A percentile compares a stretch with the other conserved stretches of the same genome.
These are phyloP conservation scores for Hirsutella thompsonii DNA, from an alignment of 2,329 filamentous ascomycete species.

Conservation along the genomic window DNA sequence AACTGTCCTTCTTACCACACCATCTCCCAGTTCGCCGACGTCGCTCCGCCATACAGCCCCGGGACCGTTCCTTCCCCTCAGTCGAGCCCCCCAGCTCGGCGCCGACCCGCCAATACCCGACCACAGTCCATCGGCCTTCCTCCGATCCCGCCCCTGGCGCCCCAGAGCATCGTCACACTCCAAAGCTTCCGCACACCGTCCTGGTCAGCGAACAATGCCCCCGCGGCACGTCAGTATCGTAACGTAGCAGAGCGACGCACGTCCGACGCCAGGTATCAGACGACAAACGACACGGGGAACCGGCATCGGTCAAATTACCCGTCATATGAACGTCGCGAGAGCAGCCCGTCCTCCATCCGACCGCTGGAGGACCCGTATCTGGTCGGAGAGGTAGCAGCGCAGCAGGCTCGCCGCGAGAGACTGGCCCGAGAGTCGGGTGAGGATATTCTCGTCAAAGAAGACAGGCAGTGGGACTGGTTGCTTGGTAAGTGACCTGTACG, in stretches of 20 bases:
- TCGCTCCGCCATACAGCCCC: constrained; percentile 39
- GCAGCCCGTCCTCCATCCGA: constrained; percentile 11
- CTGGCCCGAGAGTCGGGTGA: constrained; percentile 41
- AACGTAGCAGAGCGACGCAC: constrained; percentile 51
- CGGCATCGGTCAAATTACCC: constrained; percentile 7
- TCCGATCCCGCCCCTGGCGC: constrained; percentile 29
- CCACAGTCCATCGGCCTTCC: constrained; percentile 33
- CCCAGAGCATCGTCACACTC: constrained; percentile 28
- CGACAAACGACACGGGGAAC: constrained; percentile 9
- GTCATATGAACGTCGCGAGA: neutral
- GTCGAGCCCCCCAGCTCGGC: constrained; percentile 2
- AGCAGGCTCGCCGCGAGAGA: constrained; percentile 41
- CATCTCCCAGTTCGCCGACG: constrained; percentile 31
- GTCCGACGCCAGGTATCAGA: constrained; percentile 25
- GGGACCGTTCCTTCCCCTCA: constrained; percentile 7
- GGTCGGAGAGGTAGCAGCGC: constrained; percentile 53
- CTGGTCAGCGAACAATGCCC: constrained; percentile 42
- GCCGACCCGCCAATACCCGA: constrained; percentile 13
- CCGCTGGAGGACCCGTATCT: constrained; percentile 55
- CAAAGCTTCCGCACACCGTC: constrained; percentile 42
- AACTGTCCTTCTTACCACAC: constrained; percentile 54
- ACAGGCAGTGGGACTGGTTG: constrained; percentile 48
- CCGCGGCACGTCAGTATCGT: constrained; percentile 47
- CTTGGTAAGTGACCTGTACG: constrained; percentile 29
- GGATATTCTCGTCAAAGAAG: constrained; percentile 42